These are phyloP conservation scores for Macrophomina phaseolina DNA, from an alignment of 2,329 filamentous ascomycete genomes.

Conservation along the genomic window DNA sequence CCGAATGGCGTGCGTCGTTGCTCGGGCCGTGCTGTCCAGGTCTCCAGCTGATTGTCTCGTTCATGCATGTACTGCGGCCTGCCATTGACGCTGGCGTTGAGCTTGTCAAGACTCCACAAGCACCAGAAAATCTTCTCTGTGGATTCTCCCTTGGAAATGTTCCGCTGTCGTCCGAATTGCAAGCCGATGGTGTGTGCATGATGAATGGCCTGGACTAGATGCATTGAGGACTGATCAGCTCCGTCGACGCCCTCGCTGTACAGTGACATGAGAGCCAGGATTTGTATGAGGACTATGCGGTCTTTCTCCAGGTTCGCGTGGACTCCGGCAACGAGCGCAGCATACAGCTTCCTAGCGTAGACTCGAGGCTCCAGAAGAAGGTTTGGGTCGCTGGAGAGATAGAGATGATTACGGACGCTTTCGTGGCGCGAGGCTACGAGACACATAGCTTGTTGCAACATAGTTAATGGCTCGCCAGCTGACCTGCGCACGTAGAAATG, in stretches of 20 bases:
- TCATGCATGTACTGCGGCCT: constrained; percentile 56
- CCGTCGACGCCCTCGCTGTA: constrained; percentile 56
- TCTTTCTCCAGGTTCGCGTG: constrained; percentile 51
- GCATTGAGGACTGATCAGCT: constrained; percentile 54
- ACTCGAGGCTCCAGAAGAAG: constrained; percentile 46
- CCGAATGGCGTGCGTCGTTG: constrained; percentile 54
- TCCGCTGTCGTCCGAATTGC: constrained; percentile 46
- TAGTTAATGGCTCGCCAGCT: constrained; percentile 44
- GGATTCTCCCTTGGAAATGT: constrained; percentile 44
- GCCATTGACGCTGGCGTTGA: constrained; percentile 55
- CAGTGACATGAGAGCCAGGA: constrained; percentile 53
- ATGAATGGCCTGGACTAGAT: constrained; percentile 55
- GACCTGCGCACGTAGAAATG: constrained; percentile 48
- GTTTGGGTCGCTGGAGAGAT: constrained; percentile 42
- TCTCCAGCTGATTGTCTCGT: constrained; percentile 52
- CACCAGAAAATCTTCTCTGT: constrained; percentile 57
- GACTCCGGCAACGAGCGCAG: constrained; percentile 49
- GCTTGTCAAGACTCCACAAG: constrained; percentile 55
- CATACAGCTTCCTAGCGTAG: constrained; percentile 53
- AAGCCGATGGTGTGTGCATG: constrained; percentile 57
- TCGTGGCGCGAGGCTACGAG: constrained; percentile 56
- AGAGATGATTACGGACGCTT: constrained; percentile 47
- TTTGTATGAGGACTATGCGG: constrained; percentile 54
- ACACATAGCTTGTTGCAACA: constrained; percentile 54
- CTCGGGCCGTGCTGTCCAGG: constrained; percentile 48